These are phyloP conservation scores for Ogataea hybrid DNA, from an alignment of 1,139 yeast species.

Conservation along the genomic window DNA sequence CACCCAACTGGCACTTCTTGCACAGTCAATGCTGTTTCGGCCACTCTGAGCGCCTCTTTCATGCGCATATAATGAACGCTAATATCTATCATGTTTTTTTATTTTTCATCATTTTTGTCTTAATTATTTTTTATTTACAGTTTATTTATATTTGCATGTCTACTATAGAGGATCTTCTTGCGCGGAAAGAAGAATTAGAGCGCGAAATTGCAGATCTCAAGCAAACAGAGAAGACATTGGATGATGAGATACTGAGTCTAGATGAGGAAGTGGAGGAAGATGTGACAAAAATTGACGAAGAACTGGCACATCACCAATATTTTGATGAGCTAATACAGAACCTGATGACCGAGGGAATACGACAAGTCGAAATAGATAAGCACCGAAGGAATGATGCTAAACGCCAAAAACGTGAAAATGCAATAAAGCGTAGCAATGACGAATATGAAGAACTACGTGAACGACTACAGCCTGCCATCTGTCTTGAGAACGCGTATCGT, in stretches of 20 bases:
- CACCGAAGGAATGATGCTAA: conserved; percentile 1
- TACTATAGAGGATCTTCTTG: conserved; percentile 3
- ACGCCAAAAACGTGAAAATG: conserved; percentile 2
- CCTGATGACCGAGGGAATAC: conserved; percentile 21
- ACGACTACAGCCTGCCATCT: conserved; percentile 23
- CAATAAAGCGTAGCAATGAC: conserved; percentile 3
- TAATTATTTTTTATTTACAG: background rate
- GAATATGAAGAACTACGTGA: conserved; percentile 12
- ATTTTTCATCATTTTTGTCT: conserved; percentile 7
- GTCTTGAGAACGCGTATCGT: conserved; percentile 40
- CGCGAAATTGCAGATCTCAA: conserved; percentile 1
- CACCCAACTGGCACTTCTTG: conserved; percentile 79
- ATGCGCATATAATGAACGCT: conserved; percentile 37
- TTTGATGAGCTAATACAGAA: conserved; percentile 28
- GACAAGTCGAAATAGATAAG: conserved; percentile 11
- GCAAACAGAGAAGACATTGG: background rate
- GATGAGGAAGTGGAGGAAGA: conserved; percentile 9
- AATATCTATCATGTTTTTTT: background rate
- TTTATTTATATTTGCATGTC: conserved; percentile 2
- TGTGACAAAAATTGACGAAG: conserved; percentile 4
- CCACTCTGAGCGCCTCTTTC: conserved; percentile 51
- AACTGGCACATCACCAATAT: conserved; percentile 27
- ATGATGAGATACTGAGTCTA: conserved; percentile 8
- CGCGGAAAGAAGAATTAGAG: background rate
- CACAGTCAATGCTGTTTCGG: conserved; percentile 50